phyloP scores from a whole-genome alignment of 495 filamentous ascomycete genomes.

The Penicillium pancosmium region DNA sequence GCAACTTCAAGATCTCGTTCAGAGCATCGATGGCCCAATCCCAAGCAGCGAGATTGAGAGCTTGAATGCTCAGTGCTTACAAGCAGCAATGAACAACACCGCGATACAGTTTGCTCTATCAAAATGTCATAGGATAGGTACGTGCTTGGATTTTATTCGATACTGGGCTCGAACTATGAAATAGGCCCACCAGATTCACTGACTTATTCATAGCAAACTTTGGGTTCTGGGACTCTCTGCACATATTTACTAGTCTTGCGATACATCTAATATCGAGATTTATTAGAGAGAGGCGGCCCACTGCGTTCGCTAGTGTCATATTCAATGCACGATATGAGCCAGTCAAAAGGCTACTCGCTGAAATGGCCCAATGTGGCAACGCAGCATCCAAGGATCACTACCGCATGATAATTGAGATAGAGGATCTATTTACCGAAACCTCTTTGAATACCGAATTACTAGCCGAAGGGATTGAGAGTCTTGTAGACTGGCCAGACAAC shows the following conservation, averaged over 20 bases:
- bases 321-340: background rate
- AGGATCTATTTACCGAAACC: background rate
- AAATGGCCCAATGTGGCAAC: slow-evolving; percentile 2
- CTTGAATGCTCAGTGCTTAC: background rate
- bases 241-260: slow-evolving; percentile 8
- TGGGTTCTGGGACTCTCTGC: slow-evolving; percentile 7
- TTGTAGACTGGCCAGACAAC: slow-evolving; percentile 1
- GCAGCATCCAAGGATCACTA: slow-evolving; percentile 6
- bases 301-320: background rate
- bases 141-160: background rate
- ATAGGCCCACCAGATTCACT: background rate
- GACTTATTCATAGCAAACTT: background rate
- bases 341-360: background rate
- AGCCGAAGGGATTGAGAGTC: background rate
- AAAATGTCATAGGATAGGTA: background rate
- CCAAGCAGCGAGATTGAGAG: background rate
- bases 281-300: background rate
- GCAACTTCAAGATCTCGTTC: slow-evolving; percentile 2
- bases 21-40: background rate
- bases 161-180: background rate
- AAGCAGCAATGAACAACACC: background rate
- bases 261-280: slow-evolving; percentile 2
- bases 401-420: slow-evolving; percentile 3
- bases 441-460: background rate
- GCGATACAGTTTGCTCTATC: background rate